Evolutionary conservation across 768 basidiomycete genomes (phyloP), one percentile per base, ranked within the genome.

Genomic region (Multifurca ochricompacta): DNA sequence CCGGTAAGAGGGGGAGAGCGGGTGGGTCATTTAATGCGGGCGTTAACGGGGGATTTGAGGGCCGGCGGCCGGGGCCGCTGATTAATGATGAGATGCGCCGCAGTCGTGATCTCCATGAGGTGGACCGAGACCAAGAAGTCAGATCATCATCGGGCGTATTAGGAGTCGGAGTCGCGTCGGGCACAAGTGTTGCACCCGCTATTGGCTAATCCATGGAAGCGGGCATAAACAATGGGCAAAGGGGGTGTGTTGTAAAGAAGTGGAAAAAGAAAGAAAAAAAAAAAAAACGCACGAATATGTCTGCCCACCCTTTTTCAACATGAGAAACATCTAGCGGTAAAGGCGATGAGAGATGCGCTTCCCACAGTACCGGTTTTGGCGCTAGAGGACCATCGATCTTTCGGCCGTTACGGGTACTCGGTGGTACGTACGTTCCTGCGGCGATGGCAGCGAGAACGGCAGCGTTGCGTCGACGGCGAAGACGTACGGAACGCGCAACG

Each of bases 311-410:
- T n/a, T 59, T 59, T 35, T 18, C 54, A 1, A 13, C 30, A 3
- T 56, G 44, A 16, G 46, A 10, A 10, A 23, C n/a, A n/a, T n/a
- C n/a, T n/a, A n/a, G n/a, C n/a, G n/a, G n/a, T n/a, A n/a, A n/a
- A n/a, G n/a, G n/a, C 1, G 55, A 32, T 30, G 25, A 10, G 3
- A 51, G 16, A 21, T 30, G 19, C 2, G 37, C 9, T 46, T 59
- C 58, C 58, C 58, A 59, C 31, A 59, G 14, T 16, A 23, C 10
- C 0, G 58, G 58, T 32, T 50, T 44, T 18, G 19, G 19, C 11
- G 25, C 37, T 7, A 27, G 35, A 23, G 9, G 16, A 10, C 19
- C 19, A 2, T 16, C 41, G 1, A 6, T 10, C 34, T 44, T 44
- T 18, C 51, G 1, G 19, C 3, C 32, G 6, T 19, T 32, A 36